phyloP scores from a whole-genome alignment of 306 rosid species.

The Fragaria iinumae region DNA sequence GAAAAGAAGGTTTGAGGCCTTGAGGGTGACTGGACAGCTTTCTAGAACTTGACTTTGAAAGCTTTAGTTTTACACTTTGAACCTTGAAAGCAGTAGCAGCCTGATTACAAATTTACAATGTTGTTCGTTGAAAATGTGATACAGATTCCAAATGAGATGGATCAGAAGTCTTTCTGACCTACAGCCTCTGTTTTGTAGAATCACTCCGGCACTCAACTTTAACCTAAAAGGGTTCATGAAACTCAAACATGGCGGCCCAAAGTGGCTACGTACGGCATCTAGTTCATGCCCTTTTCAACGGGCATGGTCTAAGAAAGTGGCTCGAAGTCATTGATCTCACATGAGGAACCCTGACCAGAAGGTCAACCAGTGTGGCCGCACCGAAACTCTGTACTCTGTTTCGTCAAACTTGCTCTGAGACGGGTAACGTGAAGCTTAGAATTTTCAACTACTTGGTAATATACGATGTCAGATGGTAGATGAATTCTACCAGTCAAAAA shows the following conservation, averaged over 20 bases:
- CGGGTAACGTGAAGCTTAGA: neutral
- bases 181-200: neutral
- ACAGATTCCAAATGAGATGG: neutral
- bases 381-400: neutral
- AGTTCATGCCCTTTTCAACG: neutral
- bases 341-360: conserved; percentile 5
- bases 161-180: neutral
- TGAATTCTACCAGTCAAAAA: neutral
- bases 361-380: conserved; percentile 14
- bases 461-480: conserved; percentile 1
- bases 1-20: neutral
- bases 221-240: neutral
- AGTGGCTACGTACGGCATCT: neutral
- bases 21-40: neutral
- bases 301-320: conserved; percentile 2
- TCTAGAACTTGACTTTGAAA: neutral
- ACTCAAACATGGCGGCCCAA: conserved; percentile 16
- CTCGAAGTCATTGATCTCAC: too few species aligned
- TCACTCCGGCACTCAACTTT: neutral
- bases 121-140: neutral
- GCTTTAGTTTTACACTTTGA: too few species aligned
- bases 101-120: too few species aligned
- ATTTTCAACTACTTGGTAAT: neutral
- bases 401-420: neutral
- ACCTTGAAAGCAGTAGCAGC: too few species aligned